A percentile compares a stretch with the other conserved stretches of the same genome.
Evolutionary conservation across 306 rosid species (phyloP).

Genomic region (Trifolium fragiferum): DNA sequence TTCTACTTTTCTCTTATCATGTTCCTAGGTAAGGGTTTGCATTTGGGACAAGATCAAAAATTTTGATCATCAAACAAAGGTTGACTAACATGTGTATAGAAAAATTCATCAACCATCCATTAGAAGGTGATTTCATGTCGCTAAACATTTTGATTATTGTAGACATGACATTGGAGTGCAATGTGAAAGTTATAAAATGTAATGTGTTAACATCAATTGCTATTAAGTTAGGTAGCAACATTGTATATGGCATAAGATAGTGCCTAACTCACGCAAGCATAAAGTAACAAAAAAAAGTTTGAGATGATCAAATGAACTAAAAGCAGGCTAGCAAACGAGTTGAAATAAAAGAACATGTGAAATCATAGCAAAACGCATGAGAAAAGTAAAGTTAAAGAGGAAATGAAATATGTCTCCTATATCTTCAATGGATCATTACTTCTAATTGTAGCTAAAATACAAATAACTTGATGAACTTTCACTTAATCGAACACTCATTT

Average conservation of each 20-base stretch:
- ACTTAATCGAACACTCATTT: conserved; percentile 2
- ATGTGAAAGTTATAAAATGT: conserved; percentile 31
- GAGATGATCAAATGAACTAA: conserved; percentile 36
- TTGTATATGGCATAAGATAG: conserved; percentile 41
- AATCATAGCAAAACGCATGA: conserved; percentile 39
- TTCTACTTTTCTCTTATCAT: conserved; percentile 41
- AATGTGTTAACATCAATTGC: conserved; percentile 36
- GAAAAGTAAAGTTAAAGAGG: conserved; percentile 40
- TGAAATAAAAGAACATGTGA: conserved; percentile 37
- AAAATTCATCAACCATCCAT: conserved; percentile 37
- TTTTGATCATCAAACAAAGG: conserved; percentile 42
- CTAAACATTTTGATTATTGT: conserved; percentile 42
- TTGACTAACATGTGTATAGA: conserved; percentile 36
- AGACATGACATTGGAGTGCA: conserved; percentile 41
- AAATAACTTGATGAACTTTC: conserved; percentile 36
- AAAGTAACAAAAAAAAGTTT: conserved; percentile 13
- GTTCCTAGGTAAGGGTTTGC: conserved; percentile 39
- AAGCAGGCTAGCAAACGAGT: conserved; percentile 40
- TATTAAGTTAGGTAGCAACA: conserved; percentile 40
- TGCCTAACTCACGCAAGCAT: conserved; percentile 32
- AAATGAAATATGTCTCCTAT: conserved; percentile 26
- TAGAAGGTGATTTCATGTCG: conserved; percentile 39
- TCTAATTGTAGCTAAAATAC: conserved; percentile 7
- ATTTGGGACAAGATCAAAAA: conserved; percentile 36
- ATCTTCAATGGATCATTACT: conserved; percentile 16